Evolutionary conservation across 176 grass and related monocot species (phyloP).

Genomic region (Hyparrhenia diplandra): DNA sequence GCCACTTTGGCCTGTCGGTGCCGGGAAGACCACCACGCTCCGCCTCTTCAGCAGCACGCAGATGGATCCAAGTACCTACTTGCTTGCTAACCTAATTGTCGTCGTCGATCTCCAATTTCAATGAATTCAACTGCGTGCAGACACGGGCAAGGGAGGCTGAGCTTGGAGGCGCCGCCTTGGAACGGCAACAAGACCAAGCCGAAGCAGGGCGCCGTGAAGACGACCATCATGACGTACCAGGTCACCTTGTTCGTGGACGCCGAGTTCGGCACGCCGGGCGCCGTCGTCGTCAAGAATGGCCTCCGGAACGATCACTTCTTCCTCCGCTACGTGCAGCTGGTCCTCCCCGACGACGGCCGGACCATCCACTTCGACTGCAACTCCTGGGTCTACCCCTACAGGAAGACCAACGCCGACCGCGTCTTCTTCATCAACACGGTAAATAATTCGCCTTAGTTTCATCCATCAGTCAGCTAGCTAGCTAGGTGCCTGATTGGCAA

Average conservation of each 20-base stretch:
- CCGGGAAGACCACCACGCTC: conserved; percentile 54
- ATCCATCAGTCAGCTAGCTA: no score
- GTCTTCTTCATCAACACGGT: conserved; percentile 61
- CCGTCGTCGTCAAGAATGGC: conserved; percentile 58
- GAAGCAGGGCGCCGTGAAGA: conserved; percentile 31
- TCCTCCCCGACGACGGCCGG: conserved; percentile 33
- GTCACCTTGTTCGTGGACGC: conserved; percentile 40
- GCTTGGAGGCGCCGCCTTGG: conserved; percentile 39
- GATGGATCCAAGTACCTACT: conserved; percentile 63
- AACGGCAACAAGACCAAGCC: conserved; percentile 69
- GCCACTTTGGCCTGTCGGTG: conserved; percentile 20
- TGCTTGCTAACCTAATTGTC: no score
- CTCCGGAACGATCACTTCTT: conserved; percentile 54
- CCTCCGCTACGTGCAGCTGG: conserved; percentile 53
- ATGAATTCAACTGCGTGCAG: neutral
- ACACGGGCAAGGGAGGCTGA: conserved; percentile 60
- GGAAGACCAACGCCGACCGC: conserved; percentile 67
- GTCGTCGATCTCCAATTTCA: neutral
- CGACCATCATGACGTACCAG: conserved; percentile 52
- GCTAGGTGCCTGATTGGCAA: no score
- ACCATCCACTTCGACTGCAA: conserved; percentile 87
- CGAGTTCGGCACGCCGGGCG: conserved; percentile 68
- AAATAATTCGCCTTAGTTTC: no score
- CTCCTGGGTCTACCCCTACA: conserved; percentile 82
- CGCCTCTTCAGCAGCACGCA: conserved; percentile 70